Conservation (phyloP, 2,329 filamentous ascomycete species). For the Cladophialophora yegresii region DNA sequence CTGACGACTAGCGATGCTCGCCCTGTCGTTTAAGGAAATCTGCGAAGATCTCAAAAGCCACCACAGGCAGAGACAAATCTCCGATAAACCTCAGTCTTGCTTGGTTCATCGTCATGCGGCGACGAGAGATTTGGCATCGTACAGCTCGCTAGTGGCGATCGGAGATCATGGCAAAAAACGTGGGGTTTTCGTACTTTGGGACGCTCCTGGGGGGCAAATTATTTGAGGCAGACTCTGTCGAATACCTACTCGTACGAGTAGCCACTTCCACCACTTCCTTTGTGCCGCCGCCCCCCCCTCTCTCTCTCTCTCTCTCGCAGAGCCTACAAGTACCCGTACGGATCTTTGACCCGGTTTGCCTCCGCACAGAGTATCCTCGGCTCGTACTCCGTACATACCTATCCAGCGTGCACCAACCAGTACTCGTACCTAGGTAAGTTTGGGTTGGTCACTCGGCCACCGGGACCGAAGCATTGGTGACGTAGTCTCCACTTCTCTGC, state of each 20-base stretch:
- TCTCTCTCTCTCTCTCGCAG: too few species aligned
- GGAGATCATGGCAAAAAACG: background rate
- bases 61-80: background rate
- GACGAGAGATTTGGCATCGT: background rate
- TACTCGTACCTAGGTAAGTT: background rate
- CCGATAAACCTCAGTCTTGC: background rate
- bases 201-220: background rate
- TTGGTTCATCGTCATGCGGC: background rate
- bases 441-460: too few species aligned
- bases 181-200: background rate
- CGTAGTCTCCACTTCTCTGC: conserved; percentile 9
- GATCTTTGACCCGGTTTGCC: background rate
- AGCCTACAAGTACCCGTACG: background rate
- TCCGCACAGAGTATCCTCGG: background rate
- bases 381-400: background rate
- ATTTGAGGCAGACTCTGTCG: too few species aligned
- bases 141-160: background rate
- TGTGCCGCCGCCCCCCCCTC: background rate
- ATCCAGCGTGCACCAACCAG: too few species aligned
- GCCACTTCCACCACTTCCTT: background rate
- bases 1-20: background rate
- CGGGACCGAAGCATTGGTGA: background rate
- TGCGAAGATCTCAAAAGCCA: background rate
- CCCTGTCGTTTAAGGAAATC: background rate
- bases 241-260: too few species aligned